Conservation (phyloP, 2,329 filamentous ascomycete genomes). For the Neonectria punicea region DNA sequence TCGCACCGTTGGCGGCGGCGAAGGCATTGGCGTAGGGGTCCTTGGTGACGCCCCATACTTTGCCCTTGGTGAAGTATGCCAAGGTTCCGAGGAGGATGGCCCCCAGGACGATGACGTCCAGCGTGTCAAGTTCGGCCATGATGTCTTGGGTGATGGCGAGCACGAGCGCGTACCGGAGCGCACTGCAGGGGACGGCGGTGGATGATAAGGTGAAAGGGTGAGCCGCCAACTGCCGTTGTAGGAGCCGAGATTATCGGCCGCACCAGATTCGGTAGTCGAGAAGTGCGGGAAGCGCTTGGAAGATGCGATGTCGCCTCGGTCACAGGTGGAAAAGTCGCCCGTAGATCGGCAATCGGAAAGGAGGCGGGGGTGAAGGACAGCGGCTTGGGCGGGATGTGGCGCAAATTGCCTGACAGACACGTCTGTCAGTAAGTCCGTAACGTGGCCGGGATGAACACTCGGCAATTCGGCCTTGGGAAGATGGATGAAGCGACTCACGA, state of each 20-base stretch:
- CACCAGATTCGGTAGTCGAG: conserved; percentile 6
- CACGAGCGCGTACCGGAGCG: conserved; percentile 20
- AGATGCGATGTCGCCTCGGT: conserved; percentile 20
- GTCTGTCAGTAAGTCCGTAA: conserved; percentile 11
- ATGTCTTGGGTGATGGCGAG: conserved; percentile 42
- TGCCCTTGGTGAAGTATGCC: conserved; percentile 98
- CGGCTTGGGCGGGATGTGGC: conserved; percentile 32
- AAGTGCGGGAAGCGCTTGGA: conserved; percentile 1
- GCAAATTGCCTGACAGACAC: conserved; percentile 28
- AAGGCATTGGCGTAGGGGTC: conserved; percentile 87
- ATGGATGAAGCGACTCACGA: conserved; percentile 23
- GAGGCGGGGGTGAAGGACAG: conserved; percentile 35
- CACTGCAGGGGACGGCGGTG: conserved; percentile 14
- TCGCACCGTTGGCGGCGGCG: conserved; percentile 75
- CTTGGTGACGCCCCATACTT: conserved; percentile 87
- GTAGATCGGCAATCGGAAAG: conserved; percentile 41
- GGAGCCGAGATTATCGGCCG: conserved; percentile 18
- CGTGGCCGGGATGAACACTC: conserved; percentile 19
- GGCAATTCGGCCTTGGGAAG: conserved; percentile 24
- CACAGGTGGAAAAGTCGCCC: conserved; percentile 21
- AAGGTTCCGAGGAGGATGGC: conserved; percentile 86
- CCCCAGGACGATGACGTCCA: conserved; percentile 92
- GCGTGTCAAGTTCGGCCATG: conserved; percentile 96
- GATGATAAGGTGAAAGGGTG: conserved; percentile 20
- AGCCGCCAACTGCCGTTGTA: conserved; percentile 23